Conservation (phyloP, 345 rosid species). For the Sapria himalayana region DNA sequence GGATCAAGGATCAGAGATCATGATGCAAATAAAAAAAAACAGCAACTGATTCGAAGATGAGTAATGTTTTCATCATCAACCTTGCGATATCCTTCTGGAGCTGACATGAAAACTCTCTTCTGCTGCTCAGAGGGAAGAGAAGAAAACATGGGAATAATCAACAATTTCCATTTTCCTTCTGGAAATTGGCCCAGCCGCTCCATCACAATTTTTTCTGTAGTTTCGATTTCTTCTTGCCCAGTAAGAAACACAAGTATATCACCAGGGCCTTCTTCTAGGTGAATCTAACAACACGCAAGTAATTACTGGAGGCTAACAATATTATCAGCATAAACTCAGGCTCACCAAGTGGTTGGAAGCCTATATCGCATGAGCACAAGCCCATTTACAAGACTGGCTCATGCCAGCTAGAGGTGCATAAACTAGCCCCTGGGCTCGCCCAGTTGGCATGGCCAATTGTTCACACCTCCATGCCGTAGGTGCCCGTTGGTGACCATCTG, state of each 20-base stretch:
- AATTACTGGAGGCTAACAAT: too few species aligned
- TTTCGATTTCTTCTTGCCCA: conserved; percentile 93
- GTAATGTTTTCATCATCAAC: conserved; percentile 22
- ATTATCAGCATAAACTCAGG: too few species aligned
- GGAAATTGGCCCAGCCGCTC: conserved; percentile 46
- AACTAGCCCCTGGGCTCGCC: too few species aligned
- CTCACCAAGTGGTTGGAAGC: too few species aligned
- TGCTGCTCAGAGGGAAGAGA: conserved; percentile 90
- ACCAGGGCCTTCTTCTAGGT: conserved; percentile 58
- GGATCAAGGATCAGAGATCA: not conserved
- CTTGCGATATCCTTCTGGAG: conserved; percentile 62
- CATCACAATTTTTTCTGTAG: conserved; percentile 48
- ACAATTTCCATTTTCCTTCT: conserved; percentile 32
- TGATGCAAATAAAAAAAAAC: not conserved
- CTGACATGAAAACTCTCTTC: conserved; percentile 49
- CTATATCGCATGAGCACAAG: too few species aligned
- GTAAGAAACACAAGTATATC: conserved; percentile 87
- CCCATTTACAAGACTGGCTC: too few species aligned
- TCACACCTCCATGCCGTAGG: too few species aligned
- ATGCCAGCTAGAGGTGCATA: too few species aligned
- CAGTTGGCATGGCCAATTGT: too few species aligned
- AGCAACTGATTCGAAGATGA: not conserved
- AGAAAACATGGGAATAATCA: conserved; percentile 48
- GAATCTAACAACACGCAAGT: conserved; percentile 44
- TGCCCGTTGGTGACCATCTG: too few species aligned